phyloP scores from a whole-genome alignment of 1,139 yeast genomes.

The Candida anutae region DNA sequence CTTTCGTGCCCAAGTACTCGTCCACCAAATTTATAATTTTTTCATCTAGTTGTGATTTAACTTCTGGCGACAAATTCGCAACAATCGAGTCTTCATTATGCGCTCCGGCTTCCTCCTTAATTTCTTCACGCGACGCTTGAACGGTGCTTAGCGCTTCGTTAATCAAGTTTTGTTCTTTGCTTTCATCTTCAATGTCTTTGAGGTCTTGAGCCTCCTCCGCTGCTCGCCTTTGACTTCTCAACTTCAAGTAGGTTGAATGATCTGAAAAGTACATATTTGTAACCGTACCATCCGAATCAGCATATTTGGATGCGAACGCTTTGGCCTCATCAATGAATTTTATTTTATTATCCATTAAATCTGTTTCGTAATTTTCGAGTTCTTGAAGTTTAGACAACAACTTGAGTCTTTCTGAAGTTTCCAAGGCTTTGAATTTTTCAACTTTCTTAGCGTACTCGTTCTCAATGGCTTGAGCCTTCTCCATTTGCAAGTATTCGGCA shows the following conservation, averaged over 20 bases:
- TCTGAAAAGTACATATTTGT: constrained; percentile 19
- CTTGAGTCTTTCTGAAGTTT: constrained; percentile 11
- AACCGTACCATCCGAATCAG: neutral
- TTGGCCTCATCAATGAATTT: constrained; percentile 26
- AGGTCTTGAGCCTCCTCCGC: constrained; percentile 31
- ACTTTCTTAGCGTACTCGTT: constrained; percentile 13
- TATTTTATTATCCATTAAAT: constrained; percentile 30
- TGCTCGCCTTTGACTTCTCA: constrained; percentile 20
- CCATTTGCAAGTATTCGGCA: constrained; percentile 14
- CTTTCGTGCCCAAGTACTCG: constrained; percentile 46
- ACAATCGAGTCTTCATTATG: constrained; percentile 4
- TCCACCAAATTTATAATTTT: constrained; percentile 38
- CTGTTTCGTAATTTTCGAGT: constrained; percentile 22
- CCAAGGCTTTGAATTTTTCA: constrained; percentile 10
- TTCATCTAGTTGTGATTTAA: constrained; percentile 13
- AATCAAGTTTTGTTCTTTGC: constrained; percentile 7
- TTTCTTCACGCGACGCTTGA: neutral
- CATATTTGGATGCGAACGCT: constrained; percentile 2
- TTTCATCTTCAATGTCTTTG: constrained; percentile 20
- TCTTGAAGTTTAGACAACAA: constrained; percentile 13
- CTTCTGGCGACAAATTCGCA: constrained; percentile 10
- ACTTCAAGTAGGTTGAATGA: constrained; percentile 32
- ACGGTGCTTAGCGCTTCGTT: constrained; percentile 6
- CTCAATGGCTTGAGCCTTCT: constrained; percentile 12
- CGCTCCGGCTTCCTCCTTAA: neutral